Conservation (phyloP, 140 eudicot genomes). For the Ambrosia hybrid region DNA sequence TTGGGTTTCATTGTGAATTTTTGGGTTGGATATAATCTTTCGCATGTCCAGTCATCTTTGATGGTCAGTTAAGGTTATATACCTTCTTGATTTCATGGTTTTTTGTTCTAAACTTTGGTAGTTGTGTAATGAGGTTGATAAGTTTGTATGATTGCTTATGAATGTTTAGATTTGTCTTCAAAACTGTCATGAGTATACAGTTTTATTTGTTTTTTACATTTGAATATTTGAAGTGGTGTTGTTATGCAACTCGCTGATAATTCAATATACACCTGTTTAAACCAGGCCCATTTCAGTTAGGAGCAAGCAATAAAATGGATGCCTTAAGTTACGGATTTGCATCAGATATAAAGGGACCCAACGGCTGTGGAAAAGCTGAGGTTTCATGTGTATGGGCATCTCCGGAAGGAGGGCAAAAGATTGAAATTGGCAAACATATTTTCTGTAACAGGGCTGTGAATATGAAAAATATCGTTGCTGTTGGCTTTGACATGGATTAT, state of each 20-base stretch:
- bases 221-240: not conserved
- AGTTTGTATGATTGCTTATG: not conserved
- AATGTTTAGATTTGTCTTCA: not conserved
- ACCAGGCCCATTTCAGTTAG: conserved; percentile 46
- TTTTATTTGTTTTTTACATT: not conserved
- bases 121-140: not conserved
- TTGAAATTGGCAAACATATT: conserved; percentile 75
- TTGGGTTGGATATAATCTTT: conserved; percentile 4
- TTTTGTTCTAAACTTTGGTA: conserved; percentile 9
- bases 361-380: conserved; percentile 36
- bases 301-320: conserved; percentile 52
- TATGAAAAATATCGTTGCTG: conserved; percentile 90
- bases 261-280: conserved; percentile 18
- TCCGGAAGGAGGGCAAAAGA: conserved; percentile 61
- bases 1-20: not conserved
- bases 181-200: not conserved
- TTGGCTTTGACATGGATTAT: conserved; percentile 98
- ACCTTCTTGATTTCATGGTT: not conserved
- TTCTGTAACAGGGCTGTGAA: conserved; percentile 94
- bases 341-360: conserved; percentile 31
- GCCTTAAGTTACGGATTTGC: conserved; percentile 27
- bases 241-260: conserved; percentile 6
- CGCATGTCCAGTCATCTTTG: too few relatives aligned
- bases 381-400: conserved; percentile 77
- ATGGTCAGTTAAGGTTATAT: not conserved